Percentiles rank a stretch among this genome's conserved stretches.
These are phyloP conservation scores for Boletellus emodensis DNA, from an alignment of 768 basidiomycete genomes.

Conservation along the genomic window DNA sequence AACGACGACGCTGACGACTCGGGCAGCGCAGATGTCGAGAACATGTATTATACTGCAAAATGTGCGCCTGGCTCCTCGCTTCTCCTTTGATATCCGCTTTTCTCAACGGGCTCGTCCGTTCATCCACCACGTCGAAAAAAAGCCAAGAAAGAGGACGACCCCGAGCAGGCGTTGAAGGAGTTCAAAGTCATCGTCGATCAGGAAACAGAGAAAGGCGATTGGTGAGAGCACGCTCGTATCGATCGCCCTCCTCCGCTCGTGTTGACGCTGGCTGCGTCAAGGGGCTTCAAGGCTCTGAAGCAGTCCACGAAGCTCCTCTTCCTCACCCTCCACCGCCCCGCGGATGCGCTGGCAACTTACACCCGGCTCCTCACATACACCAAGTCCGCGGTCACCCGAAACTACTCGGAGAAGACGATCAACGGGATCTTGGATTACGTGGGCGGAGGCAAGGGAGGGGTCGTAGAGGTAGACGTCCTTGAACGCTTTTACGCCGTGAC, in stretches of 20 bases:
- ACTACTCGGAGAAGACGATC: conserved; percentile 98
- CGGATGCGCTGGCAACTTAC: conserved; percentile 84
- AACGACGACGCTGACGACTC: conserved; percentile 78
- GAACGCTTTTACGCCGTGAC: conserved; percentile 96
- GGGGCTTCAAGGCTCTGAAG: conserved; percentile 99
- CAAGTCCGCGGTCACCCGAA: conserved; percentile 90
- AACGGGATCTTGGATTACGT: conserved; percentile 98
- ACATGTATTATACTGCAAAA: conserved; percentile 97
- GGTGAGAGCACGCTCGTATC: conserved; percentile 45
- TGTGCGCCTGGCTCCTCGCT: conserved; percentile 46
- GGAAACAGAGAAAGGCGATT: conserved; percentile 92
- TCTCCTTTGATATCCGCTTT: background rate
- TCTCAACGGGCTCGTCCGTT: too few relatives aligned
- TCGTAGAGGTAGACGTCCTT: conserved; percentile 77
- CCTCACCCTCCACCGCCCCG: conserved; percentile 70
- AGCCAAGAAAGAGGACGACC: conserved; percentile 94
- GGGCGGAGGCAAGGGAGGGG: conserved; percentile 79
- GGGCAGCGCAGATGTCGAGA: conserved; percentile 88
- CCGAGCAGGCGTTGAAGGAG: conserved; percentile 87
- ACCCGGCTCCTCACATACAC: conserved; percentile 86
- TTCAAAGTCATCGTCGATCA: conserved; percentile 85
- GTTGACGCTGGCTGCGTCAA: conserved; percentile 28
- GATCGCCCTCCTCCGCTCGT: background rate
- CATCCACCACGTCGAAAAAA: background rate
- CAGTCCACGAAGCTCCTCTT: conserved; percentile 95